Base-by-base conservation (phyloP, 2,329 filamentous ascomycete species). In the Exophiala mesophila region DNA sequence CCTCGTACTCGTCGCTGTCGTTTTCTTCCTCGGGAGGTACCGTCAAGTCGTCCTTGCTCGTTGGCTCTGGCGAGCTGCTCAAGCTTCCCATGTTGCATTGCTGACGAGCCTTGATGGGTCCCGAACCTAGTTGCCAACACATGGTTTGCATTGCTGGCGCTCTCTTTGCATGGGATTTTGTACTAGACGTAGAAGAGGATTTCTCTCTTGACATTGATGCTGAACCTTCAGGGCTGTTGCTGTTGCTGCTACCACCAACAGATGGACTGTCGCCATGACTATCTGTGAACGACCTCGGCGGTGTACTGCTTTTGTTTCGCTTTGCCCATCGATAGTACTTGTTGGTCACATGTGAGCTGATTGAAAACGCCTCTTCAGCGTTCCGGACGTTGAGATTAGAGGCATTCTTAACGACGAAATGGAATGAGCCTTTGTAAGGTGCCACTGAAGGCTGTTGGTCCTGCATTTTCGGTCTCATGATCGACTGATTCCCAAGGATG, bases 271-370 rank as follows among this genome's bases (percentile, higher is more conserved):
- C 29, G 7, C 7, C 7, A 9, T 16, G 13, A 8, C 16, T 18
- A 17, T 13, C n/a, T 32, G 12, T 13, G 8, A 6, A 13, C 30
- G n/a, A 32, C 15, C 30, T 6, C 30, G 30, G n/a, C 6, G 30
- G 30, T 13, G 12, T 32, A 12, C 7, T 12, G 23, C 30, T 32
- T 19, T 23, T 23, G 18, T 37, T 37, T 7, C 17, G 26, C 37
- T 45, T 45, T 1, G 39, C 38, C 44, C 44, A 46, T 6, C 28
- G 44, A 19, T 41, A 42, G 32, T 46, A 46, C 21, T 37, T 46
- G 20, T 38, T 41, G 4, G 44, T 38, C n/a, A 46, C 44, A 23
- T 46, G 44, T 13, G 44, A 46, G 26, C 44, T 46, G 39, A 46
- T 46, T 7, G 21, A 36, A 16, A 46, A 46, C 5, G 38, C 39